These are phyloP conservation scores for Fusarium circinatum DNA, from an alignment of 2,329 filamentous ascomycete genomes.

Conservation along the genomic window DNA sequence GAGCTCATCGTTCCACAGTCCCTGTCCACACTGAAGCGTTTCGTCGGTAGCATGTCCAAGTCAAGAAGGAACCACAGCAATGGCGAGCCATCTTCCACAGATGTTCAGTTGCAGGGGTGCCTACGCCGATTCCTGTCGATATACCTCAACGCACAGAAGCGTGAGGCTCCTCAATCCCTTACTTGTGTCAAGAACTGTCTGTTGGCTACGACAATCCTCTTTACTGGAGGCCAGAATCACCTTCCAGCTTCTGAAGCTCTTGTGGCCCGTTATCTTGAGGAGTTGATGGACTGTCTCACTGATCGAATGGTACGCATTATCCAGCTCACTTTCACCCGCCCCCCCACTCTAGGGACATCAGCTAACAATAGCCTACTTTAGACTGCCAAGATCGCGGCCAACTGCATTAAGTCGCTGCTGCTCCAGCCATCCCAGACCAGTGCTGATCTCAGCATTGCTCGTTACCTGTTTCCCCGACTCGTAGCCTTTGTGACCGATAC, in stretches of 20 bases:
- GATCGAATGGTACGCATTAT: conserved; percentile 74
- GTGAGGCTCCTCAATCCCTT: conserved; percentile 79
- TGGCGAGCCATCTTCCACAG: conserved; percentile 61
- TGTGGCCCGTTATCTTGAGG: conserved; percentile 78
- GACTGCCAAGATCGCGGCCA: conserved; percentile 89
- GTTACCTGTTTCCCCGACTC: conserved; percentile 79
- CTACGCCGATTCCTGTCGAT: conserved; percentile 85
- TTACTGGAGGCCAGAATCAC: conserved; percentile 81
- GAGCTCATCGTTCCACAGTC: conserved; percentile 88
- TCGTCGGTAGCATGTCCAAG: conserved; percentile 78
- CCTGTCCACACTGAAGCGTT: conserved; percentile 90
- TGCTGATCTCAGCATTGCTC: conserved; percentile 78
- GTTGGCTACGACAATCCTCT: conserved; percentile 86
- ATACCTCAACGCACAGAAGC: conserved; percentile 78
- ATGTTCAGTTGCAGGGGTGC: conserved; percentile 81
- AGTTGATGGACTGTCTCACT: conserved; percentile 84
- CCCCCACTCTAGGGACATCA: not conserved
- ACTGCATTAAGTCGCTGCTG: conserved; percentile 87
- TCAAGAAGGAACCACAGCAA: conserved; percentile 52
- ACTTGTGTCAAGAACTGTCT: conserved; percentile 93
- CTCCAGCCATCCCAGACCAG: conserved; percentile 70
- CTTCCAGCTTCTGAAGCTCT: conserved; percentile 80
- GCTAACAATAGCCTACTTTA: conserved; percentile 46
- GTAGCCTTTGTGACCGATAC: conserved; percentile 78
- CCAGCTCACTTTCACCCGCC: not conserved